Evolutionary conservation across 108 stramenopile species (phyloP), one percentile per base, ranked within the genome.

Genomic region (Chaetoceros muelleri): DNA sequence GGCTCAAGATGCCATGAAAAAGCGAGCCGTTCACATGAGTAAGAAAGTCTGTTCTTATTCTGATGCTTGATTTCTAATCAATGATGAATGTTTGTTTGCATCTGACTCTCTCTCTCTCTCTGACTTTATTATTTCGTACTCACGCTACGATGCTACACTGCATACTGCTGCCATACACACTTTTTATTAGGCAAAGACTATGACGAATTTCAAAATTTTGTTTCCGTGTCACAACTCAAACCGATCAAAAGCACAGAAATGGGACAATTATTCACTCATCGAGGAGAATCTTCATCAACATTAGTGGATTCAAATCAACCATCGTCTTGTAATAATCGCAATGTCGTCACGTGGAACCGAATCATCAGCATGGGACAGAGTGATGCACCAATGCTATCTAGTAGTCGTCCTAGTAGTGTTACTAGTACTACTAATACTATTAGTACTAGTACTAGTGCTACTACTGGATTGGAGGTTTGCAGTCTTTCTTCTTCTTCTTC

Each of bases 1-100:
- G 28, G 60, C 65, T 44, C 65, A 71, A 20, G 70, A 71, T 47
- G 54, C 28, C 7, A 71, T 71, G 70, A 71, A 71, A 40, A 40
- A 13, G 34, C 52, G 60, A 28, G 65, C 65, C n/a, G 46, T 71
- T 20, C 70, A 71, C 29, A 24, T 55, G 1, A 62, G 70, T 55
- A 46, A 62, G 61, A 25, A 16, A 16, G 1, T 24, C 28, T 16
- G 23, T 0, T 48, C 24, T 58, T 22, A 10, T 47, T 46, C 25
- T 47, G 46, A n/a, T n/a, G n/a, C n/a, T n/a, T n/a, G n/a, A n/a
- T n/a, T n/a, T 58, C 40, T 44, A 28, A 20, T 19, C 5, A 17
- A 40, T 44, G 30, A 20, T 3, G 22, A 44, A 24, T 0, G 34
- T 19, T 44, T 3, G 19, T 21, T 20, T 23, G 44, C 30, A 28